Evolutionary conservation across 2,329 filamentous ascomycete genomes (phyloP), one percentile per base, ranked within the genome.

Genomic region (Xylariaceae sp.): DNA sequence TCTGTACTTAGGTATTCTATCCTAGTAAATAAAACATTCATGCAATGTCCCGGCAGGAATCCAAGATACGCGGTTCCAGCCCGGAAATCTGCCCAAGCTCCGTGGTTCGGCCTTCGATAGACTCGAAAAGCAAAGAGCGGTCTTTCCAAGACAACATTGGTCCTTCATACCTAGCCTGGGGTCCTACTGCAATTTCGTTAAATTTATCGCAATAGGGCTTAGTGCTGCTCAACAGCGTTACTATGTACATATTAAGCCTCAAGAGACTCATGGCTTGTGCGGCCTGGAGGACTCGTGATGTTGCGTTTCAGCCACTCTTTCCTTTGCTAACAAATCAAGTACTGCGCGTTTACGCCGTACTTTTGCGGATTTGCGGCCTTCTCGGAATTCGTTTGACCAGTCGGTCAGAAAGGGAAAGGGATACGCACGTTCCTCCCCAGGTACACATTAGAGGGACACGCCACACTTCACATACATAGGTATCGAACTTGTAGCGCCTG

Each of bases 201-300:
- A 73, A 69, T 62, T 71, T 72, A 66, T 70, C 70, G 65, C 62
- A 69, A 71, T 65, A 64, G 50, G 67, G 70, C 63, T 67, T 73
- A 72, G 71, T 65, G 69, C 60, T 47, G 50, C 45, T 42, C 30
- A 34, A 41, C 30, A 52, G 12, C 31, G 52, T 55, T 19, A 19
- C 1, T 19, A 19, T 19, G 19, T 52, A 51, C 52, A 42, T 55
- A 34, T 53, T 55, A 55, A 57, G 57, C 55, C 57, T 60, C 57
- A 60, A 19, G 19, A 55, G 51, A 55, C 54, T 54, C 46, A 54
- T 51, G 51, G 47, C 37, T 52, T 41, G 43, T 49, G 48, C 51
- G 49, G 41, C 37, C 40, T 41, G 48, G 40, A 44, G 42, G 30
- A 26, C 31, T 32, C 27, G 34, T 34, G 12, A 40, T 41, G 19